These are phyloP conservation scores for Herpotrichia juniperi DNA, from an alignment of 2,329 filamentous ascomycete genomes.

Conservation along the genomic window DNA sequence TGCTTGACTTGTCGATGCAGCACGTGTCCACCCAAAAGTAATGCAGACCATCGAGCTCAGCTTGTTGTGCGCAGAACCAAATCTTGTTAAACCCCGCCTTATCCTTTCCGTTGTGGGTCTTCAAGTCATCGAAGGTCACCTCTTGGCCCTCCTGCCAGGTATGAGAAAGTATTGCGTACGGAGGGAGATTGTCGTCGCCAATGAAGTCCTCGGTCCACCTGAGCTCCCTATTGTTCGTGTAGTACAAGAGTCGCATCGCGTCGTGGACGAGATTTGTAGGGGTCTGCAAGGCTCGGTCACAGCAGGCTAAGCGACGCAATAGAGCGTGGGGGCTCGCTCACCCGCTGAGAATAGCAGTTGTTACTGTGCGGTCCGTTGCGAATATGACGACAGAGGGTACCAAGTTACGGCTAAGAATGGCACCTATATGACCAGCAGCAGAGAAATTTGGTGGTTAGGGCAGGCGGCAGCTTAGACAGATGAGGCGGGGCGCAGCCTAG, in stretches of 20 bases:
- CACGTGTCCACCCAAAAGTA: too few species aligned
- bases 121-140: conserved; percentile 10
- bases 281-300: neutral
- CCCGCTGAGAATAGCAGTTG: too few species aligned
- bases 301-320: neutral
- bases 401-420: too few species aligned
- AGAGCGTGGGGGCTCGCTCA: neutral
- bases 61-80: conserved; percentile 12
- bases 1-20: too few species aligned
- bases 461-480: too few species aligned
- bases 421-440: too few species aligned
- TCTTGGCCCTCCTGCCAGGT: conserved; percentile 10
- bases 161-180: conserved; percentile 15
- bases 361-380: too few species aligned
- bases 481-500: too few species aligned
- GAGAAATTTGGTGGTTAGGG: too few species aligned
- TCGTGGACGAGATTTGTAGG: neutral
- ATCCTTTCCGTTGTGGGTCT: conserved; percentile 1
- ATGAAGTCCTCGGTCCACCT: neutral
- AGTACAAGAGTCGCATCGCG: neutral
- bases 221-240: neutral
- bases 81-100: conserved; percentile 10
- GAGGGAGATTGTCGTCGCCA: conserved; percentile 1
- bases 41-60: conserved; percentile 3
- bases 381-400: too few species aligned